Percentiles rank a stretch among this genome's conserved stretches.
Conservation (phyloP, 371 early-diverging fungal genomes). For the Zopfochytrium polystomum region DNA sequence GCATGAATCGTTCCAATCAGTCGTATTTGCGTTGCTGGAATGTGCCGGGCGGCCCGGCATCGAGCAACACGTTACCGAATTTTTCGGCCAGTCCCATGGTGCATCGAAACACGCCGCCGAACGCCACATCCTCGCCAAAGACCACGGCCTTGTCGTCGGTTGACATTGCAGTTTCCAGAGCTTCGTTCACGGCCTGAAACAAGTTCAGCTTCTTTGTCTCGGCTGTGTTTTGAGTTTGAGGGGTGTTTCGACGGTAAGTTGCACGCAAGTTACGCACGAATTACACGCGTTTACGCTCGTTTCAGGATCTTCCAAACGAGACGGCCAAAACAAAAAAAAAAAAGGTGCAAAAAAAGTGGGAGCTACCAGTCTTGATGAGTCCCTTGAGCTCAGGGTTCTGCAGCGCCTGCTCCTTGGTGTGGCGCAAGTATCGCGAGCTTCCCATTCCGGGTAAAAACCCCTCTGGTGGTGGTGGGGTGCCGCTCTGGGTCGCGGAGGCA, state of each 20-base stretch:
- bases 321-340: not conserved
- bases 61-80: constrained; percentile 65
- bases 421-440: constrained; percentile 67
- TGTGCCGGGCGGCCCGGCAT: too few species aligned
- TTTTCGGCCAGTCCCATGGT: constrained; percentile 88
- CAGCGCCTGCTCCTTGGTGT: constrained; percentile 67
- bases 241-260: not conserved
- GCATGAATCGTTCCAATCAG: too few species aligned
- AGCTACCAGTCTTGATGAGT: too few species aligned
- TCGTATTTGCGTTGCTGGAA: too few species aligned
- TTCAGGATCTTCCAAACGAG: constrained; percentile 1
- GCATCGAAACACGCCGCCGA: constrained; percentile 97
- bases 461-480: constrained; percentile 67
- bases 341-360: constrained; percentile 8
- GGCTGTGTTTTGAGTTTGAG: constrained; percentile 8
- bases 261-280: not conserved
- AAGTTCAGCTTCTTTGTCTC: constrained; percentile 90
- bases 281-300: not conserved
- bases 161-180: constrained; percentile 81
- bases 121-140: constrained; percentile 97
- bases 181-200: constrained; percentile 93
- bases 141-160: constrained; percentile 90
- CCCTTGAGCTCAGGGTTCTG: constrained; percentile 71
- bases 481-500: constrained; percentile 27
- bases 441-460: constrained; percentile 80